Conservation (phyloP, 106 monocot species). For the Allium cepa region DNA sequence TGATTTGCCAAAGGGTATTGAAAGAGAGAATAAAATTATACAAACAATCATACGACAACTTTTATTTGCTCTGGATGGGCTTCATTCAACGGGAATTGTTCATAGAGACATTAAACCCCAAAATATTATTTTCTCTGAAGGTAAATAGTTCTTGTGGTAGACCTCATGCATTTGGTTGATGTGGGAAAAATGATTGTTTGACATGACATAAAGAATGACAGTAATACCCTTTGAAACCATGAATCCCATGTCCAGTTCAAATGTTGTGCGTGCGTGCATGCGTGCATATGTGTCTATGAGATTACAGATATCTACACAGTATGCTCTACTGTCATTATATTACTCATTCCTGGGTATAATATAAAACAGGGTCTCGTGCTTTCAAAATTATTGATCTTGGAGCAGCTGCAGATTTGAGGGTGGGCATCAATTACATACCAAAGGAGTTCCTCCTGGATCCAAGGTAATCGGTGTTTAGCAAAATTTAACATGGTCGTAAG, state of each 20-base stretch:
- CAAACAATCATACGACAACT: slow-evolving; percentile 96
- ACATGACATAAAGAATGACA: too few species aligned
- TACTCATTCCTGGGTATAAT: not conserved
- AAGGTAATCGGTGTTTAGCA: slow-evolving; percentile 31
- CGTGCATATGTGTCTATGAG: too few species aligned
- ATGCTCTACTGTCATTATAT: not conserved
- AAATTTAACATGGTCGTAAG: too few species aligned
- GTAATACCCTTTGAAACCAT: too few species aligned
- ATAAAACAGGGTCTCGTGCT: slow-evolving; percentile 42
- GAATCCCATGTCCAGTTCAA: too few species aligned
- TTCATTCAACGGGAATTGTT: slow-evolving; percentile 94
- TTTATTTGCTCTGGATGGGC: slow-evolving; percentile 87
- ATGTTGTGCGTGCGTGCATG: too few species aligned
- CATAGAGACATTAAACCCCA: slow-evolving; percentile 96
- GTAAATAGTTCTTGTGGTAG: slow-evolving; percentile 10
- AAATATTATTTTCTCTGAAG: slow-evolving; percentile 93
- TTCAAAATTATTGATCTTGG: slow-evolving; percentile 99
- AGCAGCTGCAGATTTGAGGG: slow-evolving; percentile 88
- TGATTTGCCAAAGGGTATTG: slow-evolving; percentile 64
- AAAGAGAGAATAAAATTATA: slow-evolving; percentile 80
- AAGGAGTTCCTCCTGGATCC: slow-evolving; percentile 96
- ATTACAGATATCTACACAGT: too few species aligned
- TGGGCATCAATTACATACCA: slow-evolving; percentile 93
- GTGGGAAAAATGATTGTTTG: too few species aligned
- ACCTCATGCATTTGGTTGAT: too few species aligned